Evolutionary conservation across 1,284 basidiomycete species (phyloP).

Genomic region (Taiwanofungus camphoratus): DNA sequence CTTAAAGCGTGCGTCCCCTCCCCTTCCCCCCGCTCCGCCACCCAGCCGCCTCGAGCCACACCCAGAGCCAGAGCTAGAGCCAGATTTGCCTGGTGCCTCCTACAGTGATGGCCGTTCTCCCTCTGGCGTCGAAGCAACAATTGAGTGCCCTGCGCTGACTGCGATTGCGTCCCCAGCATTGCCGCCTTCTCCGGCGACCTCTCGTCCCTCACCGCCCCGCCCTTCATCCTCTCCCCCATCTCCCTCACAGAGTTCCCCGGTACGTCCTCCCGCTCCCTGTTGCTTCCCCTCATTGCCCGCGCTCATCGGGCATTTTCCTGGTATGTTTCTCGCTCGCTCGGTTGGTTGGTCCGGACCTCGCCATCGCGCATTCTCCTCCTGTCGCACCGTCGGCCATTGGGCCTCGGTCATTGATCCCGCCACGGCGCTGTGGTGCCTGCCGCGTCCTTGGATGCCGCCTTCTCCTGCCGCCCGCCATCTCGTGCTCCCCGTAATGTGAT

Average conservation of each 20-base stretch:
- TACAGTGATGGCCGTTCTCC: not conserved
- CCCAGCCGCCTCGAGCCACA: not conserved
- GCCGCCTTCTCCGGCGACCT: conserved; percentile 89
- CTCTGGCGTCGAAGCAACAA: not conserved
- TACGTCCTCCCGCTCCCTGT: conserved; percentile 29
- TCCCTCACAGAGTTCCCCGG: conserved; percentile 87
- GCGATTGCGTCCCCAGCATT: conserved; percentile 40
- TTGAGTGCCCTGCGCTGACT: not conserved
- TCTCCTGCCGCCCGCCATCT: no score
- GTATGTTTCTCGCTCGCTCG: not conserved
- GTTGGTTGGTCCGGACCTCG: no score
- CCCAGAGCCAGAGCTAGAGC: no score
- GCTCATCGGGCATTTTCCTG: not conserved
- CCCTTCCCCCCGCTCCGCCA: not conserved
- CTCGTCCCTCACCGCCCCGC: conserved; percentile 91
- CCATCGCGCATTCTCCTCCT: no score
- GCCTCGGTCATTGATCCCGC: no score
- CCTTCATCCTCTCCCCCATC: conserved; percentile 84
- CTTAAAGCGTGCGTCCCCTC: conserved; percentile 64
- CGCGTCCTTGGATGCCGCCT: no score
- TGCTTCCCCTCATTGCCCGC: not conserved
- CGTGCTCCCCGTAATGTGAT: no score
- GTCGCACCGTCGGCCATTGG: no score
- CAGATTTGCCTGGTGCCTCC: not conserved
- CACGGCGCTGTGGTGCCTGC: no score